A percentile compares a stretch with the other conserved stretches of the same genome.
These are phyloP conservation scores for Debaryomyces psychrophilus DNA, from an alignment of 1,139 yeast genomes.

Conservation along the genomic window DNA sequence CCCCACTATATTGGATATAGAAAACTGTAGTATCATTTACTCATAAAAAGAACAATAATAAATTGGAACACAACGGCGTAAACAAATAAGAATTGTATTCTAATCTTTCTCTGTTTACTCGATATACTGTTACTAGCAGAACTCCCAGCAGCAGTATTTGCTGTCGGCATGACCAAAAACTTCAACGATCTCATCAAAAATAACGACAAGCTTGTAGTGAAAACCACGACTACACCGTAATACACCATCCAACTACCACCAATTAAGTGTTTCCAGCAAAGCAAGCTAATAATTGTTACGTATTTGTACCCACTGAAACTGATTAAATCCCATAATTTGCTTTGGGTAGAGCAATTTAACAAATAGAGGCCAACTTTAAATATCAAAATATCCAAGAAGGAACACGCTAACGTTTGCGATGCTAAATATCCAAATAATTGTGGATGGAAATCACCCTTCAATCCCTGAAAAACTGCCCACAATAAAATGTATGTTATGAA, in stretches of 20 bases:
- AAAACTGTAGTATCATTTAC: constrained; percentile 21
- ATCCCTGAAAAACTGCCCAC: constrained; percentile 85
- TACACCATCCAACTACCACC: constrained; percentile 40
- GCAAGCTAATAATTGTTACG: constrained; percentile 67
- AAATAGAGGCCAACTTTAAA: constrained; percentile 50
- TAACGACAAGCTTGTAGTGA: constrained; percentile 59
- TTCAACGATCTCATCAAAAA: constrained; percentile 84
- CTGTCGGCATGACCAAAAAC: constrained; percentile 67
- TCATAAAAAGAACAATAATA: constrained; percentile 42
- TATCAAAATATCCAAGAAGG: constrained; percentile 64
- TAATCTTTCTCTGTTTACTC: constrained; percentile 72
- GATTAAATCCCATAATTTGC: constrained; percentile 73
- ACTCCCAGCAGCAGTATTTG: constrained; percentile 44
- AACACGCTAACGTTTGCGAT: constrained; percentile 86
- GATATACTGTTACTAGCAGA: constrained; percentile 55
- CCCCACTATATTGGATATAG: neutral
- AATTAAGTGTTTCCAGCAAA: constrained; percentile 50
- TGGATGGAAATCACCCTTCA: constrained; percentile 91
- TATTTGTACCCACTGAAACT: constrained; percentile 96
- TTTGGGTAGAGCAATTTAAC: constrained; percentile 55
- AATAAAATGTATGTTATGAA: constrained; percentile 83
- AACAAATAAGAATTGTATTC: constrained; percentile 83
- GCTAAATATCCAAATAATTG: constrained; percentile 87
- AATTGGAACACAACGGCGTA: constrained; percentile 86
- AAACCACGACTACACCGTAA: constrained; percentile 44